These are phyloP conservation scores for Cladorrhinum sp. DNA, from an alignment of 2,329 filamentous ascomycete species.

Conservation along the genomic window DNA sequence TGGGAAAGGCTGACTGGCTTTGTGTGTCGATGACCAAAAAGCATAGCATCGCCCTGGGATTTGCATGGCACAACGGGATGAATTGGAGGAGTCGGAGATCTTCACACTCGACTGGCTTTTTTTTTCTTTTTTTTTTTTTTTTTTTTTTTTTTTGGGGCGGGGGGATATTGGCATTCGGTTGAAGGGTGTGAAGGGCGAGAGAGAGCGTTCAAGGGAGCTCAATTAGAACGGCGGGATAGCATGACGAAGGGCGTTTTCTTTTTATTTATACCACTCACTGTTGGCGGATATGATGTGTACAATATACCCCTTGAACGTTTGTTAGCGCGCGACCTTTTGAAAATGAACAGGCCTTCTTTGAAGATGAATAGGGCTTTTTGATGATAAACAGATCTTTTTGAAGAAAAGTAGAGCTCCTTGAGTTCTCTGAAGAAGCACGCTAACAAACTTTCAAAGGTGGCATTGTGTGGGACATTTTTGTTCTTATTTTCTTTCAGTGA, in stretches of 20 bases:
- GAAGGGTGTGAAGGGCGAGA: not conserved
- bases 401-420: too few relatives aligned
- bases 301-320: too few relatives aligned
- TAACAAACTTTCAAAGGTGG: too few relatives aligned
- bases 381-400: too few relatives aligned
- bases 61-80: not conserved
- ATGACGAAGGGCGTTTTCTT: conserved; percentile 13
- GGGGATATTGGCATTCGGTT: not conserved
- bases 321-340: too few relatives aligned
- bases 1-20: not conserved
- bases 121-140: too few relatives aligned
- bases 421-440: too few relatives aligned
- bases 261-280: conserved; percentile 9
- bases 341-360: too few relatives aligned
- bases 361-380: too few relatives aligned
- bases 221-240: not conserved
- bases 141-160: too few relatives aligned
- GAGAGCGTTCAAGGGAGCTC: not conserved
- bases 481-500: too few relatives aligned
- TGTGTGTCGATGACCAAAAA: conserved; percentile 9
- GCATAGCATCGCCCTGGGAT: conserved; percentile 13
- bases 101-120: not conserved
- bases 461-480: too few relatives aligned
- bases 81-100: not conserved
- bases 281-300: conserved; percentile 3